Base-by-base conservation (phyloP, 257 asterid species). In the Pogostemon cablin region DNA sequence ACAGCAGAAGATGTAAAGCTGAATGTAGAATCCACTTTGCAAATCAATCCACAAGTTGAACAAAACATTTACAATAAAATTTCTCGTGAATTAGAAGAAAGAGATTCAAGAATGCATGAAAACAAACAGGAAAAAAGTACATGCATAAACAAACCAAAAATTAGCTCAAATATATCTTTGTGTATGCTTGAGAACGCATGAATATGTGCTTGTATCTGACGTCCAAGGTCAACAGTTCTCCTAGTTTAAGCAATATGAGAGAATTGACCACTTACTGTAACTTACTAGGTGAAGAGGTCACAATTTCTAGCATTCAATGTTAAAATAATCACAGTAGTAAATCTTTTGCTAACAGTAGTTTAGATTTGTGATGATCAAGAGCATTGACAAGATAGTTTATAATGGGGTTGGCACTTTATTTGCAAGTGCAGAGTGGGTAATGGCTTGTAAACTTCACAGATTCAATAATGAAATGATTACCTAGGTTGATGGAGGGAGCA, bases 61-160 rank as follows among this genome's bases (percentile, higher is more conserved):
- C 35, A 64, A 60, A 71, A 40, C 10, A 52, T 57, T 43, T 35
- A 56, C 67, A 46, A 55, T 11, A 5, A 9, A 42, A 17, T 46
- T 20, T 63, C 43, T 3, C n/a, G 47, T 20, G 42, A 38, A 53
- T 40, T 9, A 38, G 56, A 68, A 41, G 47, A 44, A 52, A 43
- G 61, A 68, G 20, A 65, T 35, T 72, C 55, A 56, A 49, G 56
- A 54, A 63, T 17, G 64, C 68, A 75, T 40, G 38, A 70, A 47
- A 49, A 69, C 67, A 10, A 38, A 61, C 56, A 48, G 57, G 43
- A 39, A 9, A 59, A 55, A 64, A 46, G 63, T 39, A 73, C 48
- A 68, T 48, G 20, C 48, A 52, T 48, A 43, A 34, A 42, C 5
- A 54, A 9, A 56, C 48, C 53, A 59, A 48, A 57, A n/a, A 47